phyloP scores from a whole-genome alignment of 2,329 filamentous ascomycete genomes.

The Fusarium fujikuroi region DNA sequence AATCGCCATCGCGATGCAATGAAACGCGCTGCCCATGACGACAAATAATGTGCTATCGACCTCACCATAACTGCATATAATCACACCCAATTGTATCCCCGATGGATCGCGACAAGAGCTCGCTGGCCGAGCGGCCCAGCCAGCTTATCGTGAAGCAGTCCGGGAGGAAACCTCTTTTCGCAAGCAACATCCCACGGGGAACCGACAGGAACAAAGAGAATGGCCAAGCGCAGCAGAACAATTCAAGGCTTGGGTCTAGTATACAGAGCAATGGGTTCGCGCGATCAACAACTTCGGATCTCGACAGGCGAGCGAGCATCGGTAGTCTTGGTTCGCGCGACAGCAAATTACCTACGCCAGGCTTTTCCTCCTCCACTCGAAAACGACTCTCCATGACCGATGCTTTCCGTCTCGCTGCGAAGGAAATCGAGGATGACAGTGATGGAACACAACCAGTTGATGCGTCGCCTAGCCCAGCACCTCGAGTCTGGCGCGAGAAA shows the following conservation, averaged over 20 bases:
- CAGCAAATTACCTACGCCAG: slow-evolving; percentile 51
- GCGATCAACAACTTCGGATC: slow-evolving; percentile 45
- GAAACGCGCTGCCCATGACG: slow-evolving; percentile 32
- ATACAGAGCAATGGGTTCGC: slow-evolving; percentile 24
- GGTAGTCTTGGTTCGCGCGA: slow-evolving; percentile 44
- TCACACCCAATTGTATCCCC: neutral
- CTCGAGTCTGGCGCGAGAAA: slow-evolving; percentile 55
- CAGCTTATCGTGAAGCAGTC: slow-evolving; percentile 53
- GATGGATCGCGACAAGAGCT: slow-evolving; percentile 44
- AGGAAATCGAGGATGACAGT: slow-evolving; percentile 44
- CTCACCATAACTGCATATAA: slow-evolving; percentile 20
- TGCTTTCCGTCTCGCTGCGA: slow-evolving; percentile 52
- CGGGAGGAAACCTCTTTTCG: slow-evolving; percentile 56
- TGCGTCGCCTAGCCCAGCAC: slow-evolving; percentile 64
- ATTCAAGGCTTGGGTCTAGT: slow-evolving; percentile 21
- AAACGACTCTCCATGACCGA: slow-evolving; percentile 55
- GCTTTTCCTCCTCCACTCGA: slow-evolving; percentile 45
- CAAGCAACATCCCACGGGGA: slow-evolving; percentile 37
- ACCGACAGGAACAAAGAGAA: slow-evolving; percentile 40
- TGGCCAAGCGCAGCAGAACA: slow-evolving; percentile 26
- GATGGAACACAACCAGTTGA: slow-evolving; percentile 48
- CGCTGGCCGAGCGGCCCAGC: slow-evolving; percentile 37
- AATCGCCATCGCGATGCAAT: slow-evolving; percentile 36
- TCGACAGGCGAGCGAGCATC: slow-evolving; percentile 34
- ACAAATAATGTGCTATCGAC: slow-evolving; percentile 36